Evolutionary conservation across 305 asterid genomes (phyloP), one percentile per base, ranked within the genome.

Genomic region (Fraxinus platypoda): DNA sequence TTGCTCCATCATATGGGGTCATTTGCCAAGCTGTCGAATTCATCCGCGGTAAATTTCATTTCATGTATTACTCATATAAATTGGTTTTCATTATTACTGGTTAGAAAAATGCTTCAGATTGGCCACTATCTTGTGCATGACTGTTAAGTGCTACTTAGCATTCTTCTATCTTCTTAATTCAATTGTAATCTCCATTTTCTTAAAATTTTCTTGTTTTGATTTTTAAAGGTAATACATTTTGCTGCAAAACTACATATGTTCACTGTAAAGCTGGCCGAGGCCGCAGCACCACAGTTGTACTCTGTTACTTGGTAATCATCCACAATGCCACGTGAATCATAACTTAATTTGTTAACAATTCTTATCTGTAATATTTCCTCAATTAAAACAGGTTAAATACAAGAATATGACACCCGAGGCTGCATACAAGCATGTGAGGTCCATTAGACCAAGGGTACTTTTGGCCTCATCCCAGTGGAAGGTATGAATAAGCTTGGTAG

Each of bases 211-310:
- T 66, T 66, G n/a, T 66, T 66, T 25, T 57, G 72, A 62, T 62
- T 68, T 72, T 52, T 84, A 75, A 84, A 95, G 98, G 90, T 75
- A 90, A 88, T 59, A 90, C 93, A 33, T 88, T 83, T 59, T 77
- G 86, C 78, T 94, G 93, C 13, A 87, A 89, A 88, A 92, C 95
- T 75, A 93, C 95, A 19, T 95, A 94, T 74, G 94, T 94, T 41
- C 97, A 94, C 85, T 94, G 98, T 81, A 94, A 94, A 87, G 98
- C 98, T 52, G 97, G 98, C 21, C 88, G 97, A 78, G 98, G 98
- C 52, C 95, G 97, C 83, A 94, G 97, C 89, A 94, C 98, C 11
- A 94, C 98, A 0, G 89, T 94, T 77, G 98, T 94, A 77, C 92
- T 94, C 35, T 94, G 98, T 91, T 94, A 93, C 88, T 90, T 94